Percentiles rank a stretch among this genome's conserved stretches.
Conservation (phyloP, 176 grass and related monocot species). For the Phoenix dactylifera region DNA sequence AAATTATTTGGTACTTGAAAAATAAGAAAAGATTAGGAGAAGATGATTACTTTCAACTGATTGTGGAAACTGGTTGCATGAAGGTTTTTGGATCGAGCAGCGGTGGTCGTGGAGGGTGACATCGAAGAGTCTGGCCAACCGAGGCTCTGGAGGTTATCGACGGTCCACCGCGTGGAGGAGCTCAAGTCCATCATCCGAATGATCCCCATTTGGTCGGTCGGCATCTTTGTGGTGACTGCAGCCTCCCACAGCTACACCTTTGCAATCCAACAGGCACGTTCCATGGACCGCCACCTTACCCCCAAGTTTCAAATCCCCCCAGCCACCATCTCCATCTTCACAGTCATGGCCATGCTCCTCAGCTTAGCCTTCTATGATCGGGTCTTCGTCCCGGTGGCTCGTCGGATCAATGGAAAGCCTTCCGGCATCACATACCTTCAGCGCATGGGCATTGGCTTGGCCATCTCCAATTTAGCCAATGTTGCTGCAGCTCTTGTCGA, state of each 20-base stretch:
- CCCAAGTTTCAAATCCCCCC: conserved; percentile 5
- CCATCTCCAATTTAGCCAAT: conserved; percentile 42
- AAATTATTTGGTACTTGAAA: too few species aligned
- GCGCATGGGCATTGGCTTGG: conserved; percentile 63
- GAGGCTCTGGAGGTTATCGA: conserved; percentile 5
- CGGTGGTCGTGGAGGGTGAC: conserved; percentile 29
- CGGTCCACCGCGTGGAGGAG: conserved; percentile 18
- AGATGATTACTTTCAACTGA: too few species aligned
- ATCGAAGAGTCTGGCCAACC: conserved; percentile 1
- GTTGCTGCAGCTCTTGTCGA: conserved; percentile 59
- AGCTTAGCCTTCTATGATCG: conserved; percentile 5
- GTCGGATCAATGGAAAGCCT: conserved; percentile 36
- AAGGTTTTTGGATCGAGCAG: conserved; percentile 71
- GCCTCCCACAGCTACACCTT: conserved; percentile 12
- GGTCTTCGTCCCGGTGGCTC: neutral
- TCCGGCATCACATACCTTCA: conserved; percentile 77
- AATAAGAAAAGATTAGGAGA: too few species aligned
- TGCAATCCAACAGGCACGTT: conserved; percentile 3
- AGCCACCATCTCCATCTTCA: conserved; percentile 15
- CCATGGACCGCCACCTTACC: conserved; percentile 12
- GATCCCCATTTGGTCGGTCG: conserved; percentile 8
- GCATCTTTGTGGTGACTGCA: neutral
- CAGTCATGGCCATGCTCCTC: conserved; percentile 1
- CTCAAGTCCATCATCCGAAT: conserved; percentile 16
- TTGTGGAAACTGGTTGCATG: neutral